Percentiles rank a stretch among this genome's conserved stretches.
phyloP scores from a whole-genome alignment of 2,329 filamentous ascomycete genomes.

The Colletotrichum sublineola region DNA sequence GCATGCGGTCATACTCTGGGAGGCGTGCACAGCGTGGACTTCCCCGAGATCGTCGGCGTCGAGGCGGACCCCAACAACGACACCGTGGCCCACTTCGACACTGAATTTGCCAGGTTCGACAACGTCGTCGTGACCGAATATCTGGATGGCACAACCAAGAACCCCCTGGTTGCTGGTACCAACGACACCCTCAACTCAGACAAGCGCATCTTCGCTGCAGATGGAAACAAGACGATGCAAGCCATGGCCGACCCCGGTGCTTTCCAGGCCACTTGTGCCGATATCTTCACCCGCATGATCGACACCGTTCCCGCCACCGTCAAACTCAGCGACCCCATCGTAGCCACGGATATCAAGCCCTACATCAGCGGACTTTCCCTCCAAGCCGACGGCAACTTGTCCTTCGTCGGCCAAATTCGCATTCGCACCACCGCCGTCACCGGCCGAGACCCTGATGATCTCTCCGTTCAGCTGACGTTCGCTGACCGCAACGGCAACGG shows the following conservation, averaged over 20 bases:
- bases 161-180: conserved; percentile 57
- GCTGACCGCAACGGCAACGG: conserved; percentile 44
- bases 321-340: conserved; percentile 48
- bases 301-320: conserved; percentile 51
- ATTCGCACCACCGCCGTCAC: conserved; percentile 41
- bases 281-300: conserved; percentile 53
- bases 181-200: conserved; percentile 58
- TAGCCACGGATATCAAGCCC: conserved; percentile 50
- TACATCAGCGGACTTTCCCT: conserved; percentile 48
- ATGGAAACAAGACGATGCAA: conserved; percentile 59
- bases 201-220: conserved; percentile 57
- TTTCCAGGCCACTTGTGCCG: conserved; percentile 49
- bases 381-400: conserved; percentile 45
- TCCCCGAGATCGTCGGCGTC: conserved; percentile 52
- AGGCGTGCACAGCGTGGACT: conserved; percentile 60
- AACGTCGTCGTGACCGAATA: conserved; percentile 60
- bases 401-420: conserved; percentile 46
- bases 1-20: conserved; percentile 54
- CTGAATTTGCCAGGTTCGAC: conserved; percentile 61
- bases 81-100: conserved; percentile 54
- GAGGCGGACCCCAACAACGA: conserved; percentile 40
- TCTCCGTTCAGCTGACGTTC: conserved; percentile 45
- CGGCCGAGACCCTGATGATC: conserved; percentile 44
- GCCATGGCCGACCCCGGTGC: conserved; percentile 52
- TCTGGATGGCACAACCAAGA: conserved; percentile 55